Evolutionary conservation across 805 yeast species (phyloP), one percentile per base, ranked within the genome.

Genomic region (Lachancea nothofagi): DNA sequence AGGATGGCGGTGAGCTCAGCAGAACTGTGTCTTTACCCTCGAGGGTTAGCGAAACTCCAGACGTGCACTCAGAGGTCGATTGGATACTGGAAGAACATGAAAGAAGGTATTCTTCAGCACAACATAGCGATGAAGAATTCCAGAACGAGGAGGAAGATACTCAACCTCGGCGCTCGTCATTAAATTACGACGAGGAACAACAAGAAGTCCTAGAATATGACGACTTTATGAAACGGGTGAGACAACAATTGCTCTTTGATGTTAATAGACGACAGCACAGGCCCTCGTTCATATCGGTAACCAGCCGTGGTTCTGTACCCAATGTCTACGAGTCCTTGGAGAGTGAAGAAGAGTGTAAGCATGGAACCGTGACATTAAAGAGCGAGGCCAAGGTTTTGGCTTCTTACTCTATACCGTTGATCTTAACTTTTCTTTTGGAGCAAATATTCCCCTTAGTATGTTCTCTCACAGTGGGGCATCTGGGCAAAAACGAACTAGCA

Each of bases 401-500:
- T 5, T 57, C 65, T 4, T 69, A 61, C 42, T 64, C 77, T 3
- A 50, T 66, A 1, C 81, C 94, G 0, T 61, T 84, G 44, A 75
- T 81, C 2, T 60, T 82, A 44, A 83, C 94, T 0, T 83, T 84
- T 51, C 65, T 83, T 29, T 65, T 84, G 22, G 87, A 83, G 60
- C 82, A 79, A 54, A 77, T 85, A 14, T 74, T 87, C 45, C 78
- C 89, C 1, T 75, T 88, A 31, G 85, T 87, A 2, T 82, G 90
- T 26, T 83, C 89, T 5, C 72, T 87, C 42, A 73, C 80, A 24
- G 96, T 88, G 1, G 90, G 93, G n/a, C 89, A 79, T 52, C 60
- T 84, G 37, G 95, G 95, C 26, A 83, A 82, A 34, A 71, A 70
- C 26, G 88, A 85, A 57, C 68, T 85, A 36, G 93, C 89, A 2